Evolutionary conservation across 139 green algal species (phyloP).

Genomic region (Coelastrella sp.): DNA sequence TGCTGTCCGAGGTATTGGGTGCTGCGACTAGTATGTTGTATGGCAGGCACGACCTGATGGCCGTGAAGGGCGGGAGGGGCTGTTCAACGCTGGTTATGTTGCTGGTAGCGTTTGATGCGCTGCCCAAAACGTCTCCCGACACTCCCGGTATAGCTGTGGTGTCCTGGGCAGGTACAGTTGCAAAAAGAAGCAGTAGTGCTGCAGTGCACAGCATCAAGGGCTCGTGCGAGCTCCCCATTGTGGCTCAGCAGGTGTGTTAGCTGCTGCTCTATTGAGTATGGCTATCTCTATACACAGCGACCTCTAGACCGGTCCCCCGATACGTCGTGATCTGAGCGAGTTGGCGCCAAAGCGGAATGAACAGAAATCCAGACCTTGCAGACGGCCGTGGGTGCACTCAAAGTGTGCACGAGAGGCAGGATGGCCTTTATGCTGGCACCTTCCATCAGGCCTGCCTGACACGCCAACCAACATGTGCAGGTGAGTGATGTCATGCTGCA

Average conservation of each 20-base stretch:
- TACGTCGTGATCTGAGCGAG: background rate
- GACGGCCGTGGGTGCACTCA: no score
- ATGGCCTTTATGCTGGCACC: background rate
- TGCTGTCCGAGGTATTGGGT: no score
- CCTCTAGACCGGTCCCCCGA: no score
- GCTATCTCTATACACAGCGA: no score
- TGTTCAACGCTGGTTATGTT: conserved; percentile 5
- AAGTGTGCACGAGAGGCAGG: no score
- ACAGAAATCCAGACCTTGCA: no score
- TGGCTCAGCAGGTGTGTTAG: no score
- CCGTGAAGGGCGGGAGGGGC: background rate
- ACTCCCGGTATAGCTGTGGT: background rate
- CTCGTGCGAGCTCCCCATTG: no score
- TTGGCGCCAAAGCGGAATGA: background rate
- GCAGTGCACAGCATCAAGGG: background rate
- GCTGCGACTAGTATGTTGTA: conserved; percentile 30
- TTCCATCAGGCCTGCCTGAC: background rate
- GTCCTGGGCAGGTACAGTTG: background rate
- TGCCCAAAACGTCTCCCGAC: background rate
- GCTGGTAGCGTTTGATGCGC: background rate
- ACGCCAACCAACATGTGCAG: background rate
- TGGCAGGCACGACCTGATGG: conserved; percentile 35
- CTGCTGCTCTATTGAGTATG: no score
- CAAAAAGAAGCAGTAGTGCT: background rate
- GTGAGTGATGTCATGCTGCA: background rate